Evolutionary conservation across 495 filamentous ascomycete species (phyloP), one percentile per base, ranked within the genome.

Genomic region (Xylaria acuta): DNA sequence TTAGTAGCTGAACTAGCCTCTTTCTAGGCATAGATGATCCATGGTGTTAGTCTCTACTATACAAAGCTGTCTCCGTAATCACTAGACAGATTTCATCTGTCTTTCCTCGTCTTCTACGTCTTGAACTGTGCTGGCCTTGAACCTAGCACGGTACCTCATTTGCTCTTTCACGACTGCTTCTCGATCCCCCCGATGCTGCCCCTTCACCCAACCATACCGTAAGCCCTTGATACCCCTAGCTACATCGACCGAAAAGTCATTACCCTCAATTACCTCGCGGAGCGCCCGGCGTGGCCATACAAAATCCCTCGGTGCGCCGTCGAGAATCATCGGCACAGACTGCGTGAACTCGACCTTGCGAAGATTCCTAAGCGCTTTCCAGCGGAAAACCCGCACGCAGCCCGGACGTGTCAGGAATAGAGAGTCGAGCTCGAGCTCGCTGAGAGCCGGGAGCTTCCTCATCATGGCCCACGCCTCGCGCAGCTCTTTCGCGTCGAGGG

Each of bases 251-350:
- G 47, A 51, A 43, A 66, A 54, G 1, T 56, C 59, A 27, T 38
- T 56, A 27, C 27, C 14, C 41, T 71, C 59, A 20, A 71, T 43
- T 11, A 14, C 60, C 47, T 38, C 25, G 8, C 59, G 58, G n/a
- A 62, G 38, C 16, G 54, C 69, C 27, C 27, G 40, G 0, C 67
- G 54, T 18, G 67, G 67, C 67, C 67, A 70, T 16, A 70, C 67
- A 27, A 43, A 71, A 18, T 64, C 25, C 22, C 69, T 40, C 45
- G 62, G 45, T 18, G 56, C 45, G 7, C 38, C 47, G 2, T 14
- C 20, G 9, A 45, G 22, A 16, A 25, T 11, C 25, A 51, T n/a
- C 12, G 60, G 69, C 43, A 40, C 16, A 7, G 59, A 53, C 34
- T 66, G 69, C 22, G 49, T 54, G 49, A 71, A 71, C 5, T 22